phyloP scores from a whole-genome alignment of 176 grass and related monocot genomes.

The Pontederia paniculata region DNA sequence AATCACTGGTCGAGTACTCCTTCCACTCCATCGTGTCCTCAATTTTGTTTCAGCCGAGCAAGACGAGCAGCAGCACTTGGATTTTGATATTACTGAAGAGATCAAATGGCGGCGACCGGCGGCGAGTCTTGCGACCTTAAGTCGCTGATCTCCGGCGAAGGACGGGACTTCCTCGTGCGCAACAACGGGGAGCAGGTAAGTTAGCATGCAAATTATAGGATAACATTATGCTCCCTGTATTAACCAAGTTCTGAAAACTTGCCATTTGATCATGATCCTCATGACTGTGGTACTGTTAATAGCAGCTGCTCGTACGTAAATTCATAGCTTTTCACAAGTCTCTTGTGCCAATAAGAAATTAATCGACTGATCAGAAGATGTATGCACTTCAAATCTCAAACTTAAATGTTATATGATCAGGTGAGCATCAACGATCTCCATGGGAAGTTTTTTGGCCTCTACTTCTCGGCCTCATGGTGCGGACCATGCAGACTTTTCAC shows the following conservation, averaged over 20 bases:
- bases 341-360: not conserved
- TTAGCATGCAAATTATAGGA: too few relatives aligned
- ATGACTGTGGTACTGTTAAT: too few relatives aligned
- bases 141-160: slow-evolving; percentile 25
- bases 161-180: slow-evolving; percentile 38
- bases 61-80: too few relatives aligned
- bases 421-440: not conserved
- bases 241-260: not conserved
- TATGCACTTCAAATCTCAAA: not conserved
- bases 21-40: too few relatives aligned
- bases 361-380: not conserved
- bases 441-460: not conserved
- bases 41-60: too few relatives aligned
- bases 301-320: too few relatives aligned
- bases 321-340: too few relatives aligned
- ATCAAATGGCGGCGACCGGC: not conserved
- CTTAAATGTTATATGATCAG: not conserved
- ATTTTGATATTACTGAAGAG: not conserved
- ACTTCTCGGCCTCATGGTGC: not conserved
- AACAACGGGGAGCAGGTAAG: slow-evolving; percentile 40
- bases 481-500: not conserved
- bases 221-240: too few relatives aligned
- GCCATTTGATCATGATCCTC: not conserved
- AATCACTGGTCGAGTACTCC: too few relatives aligned
- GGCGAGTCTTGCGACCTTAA: slow-evolving; percentile 12